Conservation (phyloP, 2,329 filamentous ascomycete species). For the Gnomoniopsis smithogilvyi region DNA sequence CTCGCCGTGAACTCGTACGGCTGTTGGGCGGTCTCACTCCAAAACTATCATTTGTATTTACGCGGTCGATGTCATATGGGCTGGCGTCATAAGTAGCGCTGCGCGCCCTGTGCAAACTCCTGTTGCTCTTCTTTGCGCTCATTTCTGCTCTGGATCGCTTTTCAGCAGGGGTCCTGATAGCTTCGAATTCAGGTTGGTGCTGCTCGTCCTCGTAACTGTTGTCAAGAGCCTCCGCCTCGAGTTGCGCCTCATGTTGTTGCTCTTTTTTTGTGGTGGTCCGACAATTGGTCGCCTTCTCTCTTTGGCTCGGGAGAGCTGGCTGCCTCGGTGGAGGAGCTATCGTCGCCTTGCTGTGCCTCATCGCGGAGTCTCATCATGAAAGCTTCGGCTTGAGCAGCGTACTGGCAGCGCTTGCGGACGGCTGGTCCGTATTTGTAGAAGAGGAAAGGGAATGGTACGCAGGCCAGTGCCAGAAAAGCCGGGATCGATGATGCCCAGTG, state of each 20-base stretch:
- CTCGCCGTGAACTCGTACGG: background rate
- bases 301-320: background rate
- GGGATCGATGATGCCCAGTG: constrained; percentile 75
- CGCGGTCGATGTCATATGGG: constrained; percentile 12
- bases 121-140: background rate
- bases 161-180: background rate
- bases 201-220: constrained; percentile 1
- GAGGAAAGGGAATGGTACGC: constrained; percentile 56
- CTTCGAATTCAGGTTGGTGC: background rate
- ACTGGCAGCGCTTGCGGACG: constrained; percentile 54
- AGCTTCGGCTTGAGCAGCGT: constrained; percentile 38
- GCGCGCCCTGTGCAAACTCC: background rate
- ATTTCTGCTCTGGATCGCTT: background rate
- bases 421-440: constrained; percentile 55
- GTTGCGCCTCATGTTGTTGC: background rate
- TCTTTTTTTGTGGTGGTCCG: background rate
- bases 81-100: constrained; percentile 7
- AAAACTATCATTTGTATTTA: constrained; percentile 13
- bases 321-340: background rate
- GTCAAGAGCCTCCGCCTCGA: constrained; percentile 7
- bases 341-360: background rate
- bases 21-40: background rate
- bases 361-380: constrained; percentile 7
- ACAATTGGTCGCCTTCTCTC: background rate
- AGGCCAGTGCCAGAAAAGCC: constrained; percentile 63